Evolutionary conservation across 2,329 filamentous ascomycete species (phyloP).

Genomic region (Chalaropsis ovoidea): DNA sequence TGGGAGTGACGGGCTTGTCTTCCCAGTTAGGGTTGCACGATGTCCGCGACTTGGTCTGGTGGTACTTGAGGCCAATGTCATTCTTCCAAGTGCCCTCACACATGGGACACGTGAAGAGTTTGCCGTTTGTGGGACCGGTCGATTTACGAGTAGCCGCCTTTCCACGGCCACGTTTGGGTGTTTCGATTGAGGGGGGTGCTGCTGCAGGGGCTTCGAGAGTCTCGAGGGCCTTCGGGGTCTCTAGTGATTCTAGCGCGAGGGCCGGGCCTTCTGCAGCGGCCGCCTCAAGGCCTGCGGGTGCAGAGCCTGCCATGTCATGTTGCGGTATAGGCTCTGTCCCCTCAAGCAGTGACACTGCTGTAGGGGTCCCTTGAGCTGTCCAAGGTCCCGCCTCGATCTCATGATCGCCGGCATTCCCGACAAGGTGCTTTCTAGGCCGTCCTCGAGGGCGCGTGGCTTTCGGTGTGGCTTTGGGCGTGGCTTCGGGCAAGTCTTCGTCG

Average conservation of each 20-base stretch:
- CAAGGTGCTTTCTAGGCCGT: constrained; percentile 10
- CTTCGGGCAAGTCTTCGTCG: neutral
- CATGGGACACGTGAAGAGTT: constrained; percentile 41
- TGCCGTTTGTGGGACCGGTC: constrained; percentile 25
- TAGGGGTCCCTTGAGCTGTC: too few relatives aligned
- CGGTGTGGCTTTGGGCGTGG: neutral
- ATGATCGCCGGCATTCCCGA: neutral
- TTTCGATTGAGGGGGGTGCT: neutral
- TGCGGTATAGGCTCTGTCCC: too few relatives aligned
- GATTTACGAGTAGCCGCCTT: neutral
- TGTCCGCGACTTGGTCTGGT: constrained; percentile 45
- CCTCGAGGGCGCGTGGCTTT: neutral
- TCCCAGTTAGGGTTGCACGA: constrained; percentile 42
- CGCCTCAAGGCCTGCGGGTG: neutral
- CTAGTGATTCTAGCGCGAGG: neutral
- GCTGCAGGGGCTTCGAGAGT: neutral
- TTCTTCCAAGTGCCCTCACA: constrained; percentile 50
- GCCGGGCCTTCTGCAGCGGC: neutral
- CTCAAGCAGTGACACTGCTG: too few relatives aligned
- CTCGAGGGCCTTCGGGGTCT: neutral
- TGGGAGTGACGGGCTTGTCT: constrained; percentile 21
- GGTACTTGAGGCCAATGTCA: constrained; percentile 48
- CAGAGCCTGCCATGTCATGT: too few relatives aligned
- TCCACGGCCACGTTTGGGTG: neutral
- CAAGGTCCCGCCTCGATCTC: too few relatives aligned